Evolutionary conservation across 257 asterid species (phyloP).

Genomic region (Ilex asprella): DNA sequence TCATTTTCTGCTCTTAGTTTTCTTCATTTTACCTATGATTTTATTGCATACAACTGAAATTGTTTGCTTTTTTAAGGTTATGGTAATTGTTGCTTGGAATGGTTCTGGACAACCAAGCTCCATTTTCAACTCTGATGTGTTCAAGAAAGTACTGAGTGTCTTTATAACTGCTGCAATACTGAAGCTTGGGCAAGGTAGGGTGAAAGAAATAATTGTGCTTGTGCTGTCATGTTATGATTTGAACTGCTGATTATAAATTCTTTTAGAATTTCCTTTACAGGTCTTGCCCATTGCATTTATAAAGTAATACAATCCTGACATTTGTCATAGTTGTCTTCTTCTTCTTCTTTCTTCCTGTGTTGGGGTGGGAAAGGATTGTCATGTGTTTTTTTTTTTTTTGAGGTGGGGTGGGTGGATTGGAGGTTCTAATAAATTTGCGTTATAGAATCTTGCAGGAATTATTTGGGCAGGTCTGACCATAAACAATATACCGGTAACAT

Average conservation of each 20-base stretch:
- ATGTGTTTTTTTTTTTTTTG: too few relatives aligned
- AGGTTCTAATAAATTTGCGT: too few relatives aligned
- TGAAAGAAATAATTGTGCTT: constrained; percentile 7
- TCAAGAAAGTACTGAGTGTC: constrained; percentile 88
- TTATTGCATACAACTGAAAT: constrained; percentile 22
- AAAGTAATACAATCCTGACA: too few relatives aligned
- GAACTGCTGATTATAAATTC: too few relatives aligned
- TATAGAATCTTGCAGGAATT: too few relatives aligned
- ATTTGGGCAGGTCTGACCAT: too few relatives aligned
- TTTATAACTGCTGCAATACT: constrained; percentile 92
- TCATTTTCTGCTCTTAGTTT: constrained; percentile 10
- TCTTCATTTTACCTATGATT: constrained; percentile 11
- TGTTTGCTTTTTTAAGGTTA: constrained; percentile 51
- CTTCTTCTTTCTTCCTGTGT: background rate
- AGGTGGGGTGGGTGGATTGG: background rate
- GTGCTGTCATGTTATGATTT: background rate
- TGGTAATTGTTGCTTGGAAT: constrained; percentile 98
- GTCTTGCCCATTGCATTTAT: background rate
- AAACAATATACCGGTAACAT: too few relatives aligned
- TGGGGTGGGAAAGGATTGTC: too few relatives aligned
- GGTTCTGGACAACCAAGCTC: constrained; percentile 65
- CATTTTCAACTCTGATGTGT: constrained; percentile 48
- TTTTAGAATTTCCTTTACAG: constrained; percentile 3
- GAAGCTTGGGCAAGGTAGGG: constrained; percentile 96
- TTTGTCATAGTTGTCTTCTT: too few relatives aligned